phyloP scores from a whole-genome alignment of 306 rosid species.

The Vigna trinervia region DNA sequence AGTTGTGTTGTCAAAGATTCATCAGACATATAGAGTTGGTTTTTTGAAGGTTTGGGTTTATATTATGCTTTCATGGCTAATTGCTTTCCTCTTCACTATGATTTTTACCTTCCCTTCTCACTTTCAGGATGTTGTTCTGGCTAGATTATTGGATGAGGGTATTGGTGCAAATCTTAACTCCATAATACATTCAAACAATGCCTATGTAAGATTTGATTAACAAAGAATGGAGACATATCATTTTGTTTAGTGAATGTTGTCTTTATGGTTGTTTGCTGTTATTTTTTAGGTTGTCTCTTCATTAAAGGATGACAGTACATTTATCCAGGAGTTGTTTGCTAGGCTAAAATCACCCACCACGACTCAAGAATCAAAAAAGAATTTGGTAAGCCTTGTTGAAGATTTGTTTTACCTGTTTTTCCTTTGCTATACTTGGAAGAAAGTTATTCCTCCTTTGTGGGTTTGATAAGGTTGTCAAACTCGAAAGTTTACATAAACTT shows the following conservation, averaged over 20 bases:
- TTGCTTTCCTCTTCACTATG: conserved; percentile 33
- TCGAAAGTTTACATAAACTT: too few relatives aligned
- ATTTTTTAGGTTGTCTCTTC: conserved; percentile 77
- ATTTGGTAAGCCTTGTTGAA: conserved; percentile 65
- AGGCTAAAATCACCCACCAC: conserved; percentile 75
- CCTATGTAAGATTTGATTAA: conserved; percentile 63
- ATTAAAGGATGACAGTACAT: conserved; percentile 84
- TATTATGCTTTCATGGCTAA: conserved; percentile 13
- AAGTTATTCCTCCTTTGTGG: background rate
- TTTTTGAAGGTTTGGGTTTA: conserved; percentile 76
- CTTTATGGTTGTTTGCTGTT: conserved; percentile 44
- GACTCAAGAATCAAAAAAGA: conserved; percentile 79
- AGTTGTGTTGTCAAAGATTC: conserved; percentile 84
- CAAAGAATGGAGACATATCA: conserved; percentile 6
- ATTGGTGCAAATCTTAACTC: conserved; percentile 83
- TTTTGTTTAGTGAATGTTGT: conserved; percentile 25
- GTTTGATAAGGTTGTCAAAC: too few relatives aligned
- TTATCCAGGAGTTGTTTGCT: conserved; percentile 93
- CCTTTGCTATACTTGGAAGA: background rate
- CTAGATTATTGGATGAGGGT: conserved; percentile 86
- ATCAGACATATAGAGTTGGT: conserved; percentile 95
- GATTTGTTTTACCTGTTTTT: conserved; percentile 35
- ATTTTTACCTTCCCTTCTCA: conserved; percentile 46
- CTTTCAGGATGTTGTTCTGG: conserved; percentile 90
- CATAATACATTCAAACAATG: conserved; percentile 88